phyloP scores from a whole-genome alignment of 2,329 filamentous ascomycete genomes.

The Penicillium carneum region DNA sequence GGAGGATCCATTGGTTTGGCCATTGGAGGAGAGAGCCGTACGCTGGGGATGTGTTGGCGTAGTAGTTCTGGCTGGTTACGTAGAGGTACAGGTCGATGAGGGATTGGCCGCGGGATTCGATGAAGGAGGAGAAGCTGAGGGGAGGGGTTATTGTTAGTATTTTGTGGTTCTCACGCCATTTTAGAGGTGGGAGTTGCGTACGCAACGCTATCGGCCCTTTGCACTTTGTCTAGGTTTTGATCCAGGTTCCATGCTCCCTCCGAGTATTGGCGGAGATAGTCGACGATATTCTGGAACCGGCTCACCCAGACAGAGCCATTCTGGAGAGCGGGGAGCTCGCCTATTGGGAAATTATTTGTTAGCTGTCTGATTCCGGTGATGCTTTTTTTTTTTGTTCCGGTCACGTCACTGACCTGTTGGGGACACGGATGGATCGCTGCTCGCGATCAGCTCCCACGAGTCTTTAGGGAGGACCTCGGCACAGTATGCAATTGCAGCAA shows the following conservation, averaged over 20 bases:
- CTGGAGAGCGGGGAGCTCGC: conserved; percentile 64
- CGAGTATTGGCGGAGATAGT: conserved; percentile 58
- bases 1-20: conserved; percentile 86
- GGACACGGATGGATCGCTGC: conserved; percentile 74
- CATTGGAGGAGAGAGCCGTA: conserved; percentile 82
- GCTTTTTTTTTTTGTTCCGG: conserved; percentile 6
- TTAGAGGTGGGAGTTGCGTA: conserved; percentile 38
- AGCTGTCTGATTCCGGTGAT: not conserved
- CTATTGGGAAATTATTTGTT: conserved; percentile 42
- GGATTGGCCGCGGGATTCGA: conserved; percentile 75
- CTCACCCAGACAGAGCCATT: conserved; percentile 62
- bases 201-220: conserved; percentile 60
- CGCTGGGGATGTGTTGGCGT: conserved; percentile 75
- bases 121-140: conserved; percentile 66
- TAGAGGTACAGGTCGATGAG: conserved; percentile 88
- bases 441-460: conserved; percentile 75
- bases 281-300: conserved; percentile 62
- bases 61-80: conserved; percentile 88
- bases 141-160: conserved; percentile 11
- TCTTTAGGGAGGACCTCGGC: conserved; percentile 65
- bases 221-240: conserved; percentile 49
- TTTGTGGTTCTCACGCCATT: not conserved
- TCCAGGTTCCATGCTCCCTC: conserved; percentile 60
- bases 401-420: conserved; percentile 68
- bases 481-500: conserved; percentile 81